Percentiles rank a stretch among this genome's conserved stretches.
Conservation (phyloP, 2,329 filamentous ascomycete species). For the Boeremia lycopersici region DNA sequence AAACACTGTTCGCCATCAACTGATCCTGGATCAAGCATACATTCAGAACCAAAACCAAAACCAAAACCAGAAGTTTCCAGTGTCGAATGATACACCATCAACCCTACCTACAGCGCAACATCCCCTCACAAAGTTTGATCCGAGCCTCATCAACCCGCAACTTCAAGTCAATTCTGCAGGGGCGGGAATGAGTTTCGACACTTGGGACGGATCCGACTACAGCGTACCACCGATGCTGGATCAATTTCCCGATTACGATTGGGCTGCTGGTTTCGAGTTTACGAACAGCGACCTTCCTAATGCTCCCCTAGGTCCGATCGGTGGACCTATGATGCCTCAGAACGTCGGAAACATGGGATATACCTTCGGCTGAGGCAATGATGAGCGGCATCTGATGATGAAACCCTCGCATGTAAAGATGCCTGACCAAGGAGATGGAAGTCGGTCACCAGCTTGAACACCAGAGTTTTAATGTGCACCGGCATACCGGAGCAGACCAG, state of each 20-base stretch:
- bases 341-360: slow-evolving; percentile 32
- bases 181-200: slow-evolving; percentile 33
- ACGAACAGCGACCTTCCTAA: slow-evolving; percentile 38
- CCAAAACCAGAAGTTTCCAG: slow-evolving; percentile 21
- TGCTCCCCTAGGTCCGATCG: slow-evolving; percentile 25
- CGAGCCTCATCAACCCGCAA: slow-evolving; percentile 30
- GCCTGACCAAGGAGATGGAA: neutral
- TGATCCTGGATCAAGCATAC: slow-evolving; percentile 27
- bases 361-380: slow-evolving; percentile 31
- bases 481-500: too few species aligned
- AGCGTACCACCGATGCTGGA: slow-evolving; percentile 39
- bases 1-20: neutral
- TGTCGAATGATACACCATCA: slow-evolving; percentile 9
- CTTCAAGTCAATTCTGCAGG: slow-evolving; percentile 23
- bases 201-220: slow-evolving; percentile 38
- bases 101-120: slow-evolving; percentile 16
- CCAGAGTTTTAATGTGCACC: too few species aligned
- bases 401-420: neutral
- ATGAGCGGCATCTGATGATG: too few species aligned
- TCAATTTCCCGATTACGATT: slow-evolving; percentile 48
- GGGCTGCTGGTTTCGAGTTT: slow-evolving; percentile 45
- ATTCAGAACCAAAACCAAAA: slow-evolving; percentile 21
- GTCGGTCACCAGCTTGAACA: neutral
- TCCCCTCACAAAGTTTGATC: slow-evolving; percentile 35
- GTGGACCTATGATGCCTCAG: slow-evolving; percentile 27